A percentile compares a stretch with the other conserved stretches of the same genome.
These are phyloP conservation scores for Calonectria pseudoreteaudii DNA, from an alignment of 2,329 filamentous ascomycete species.

Conservation along the genomic window DNA sequence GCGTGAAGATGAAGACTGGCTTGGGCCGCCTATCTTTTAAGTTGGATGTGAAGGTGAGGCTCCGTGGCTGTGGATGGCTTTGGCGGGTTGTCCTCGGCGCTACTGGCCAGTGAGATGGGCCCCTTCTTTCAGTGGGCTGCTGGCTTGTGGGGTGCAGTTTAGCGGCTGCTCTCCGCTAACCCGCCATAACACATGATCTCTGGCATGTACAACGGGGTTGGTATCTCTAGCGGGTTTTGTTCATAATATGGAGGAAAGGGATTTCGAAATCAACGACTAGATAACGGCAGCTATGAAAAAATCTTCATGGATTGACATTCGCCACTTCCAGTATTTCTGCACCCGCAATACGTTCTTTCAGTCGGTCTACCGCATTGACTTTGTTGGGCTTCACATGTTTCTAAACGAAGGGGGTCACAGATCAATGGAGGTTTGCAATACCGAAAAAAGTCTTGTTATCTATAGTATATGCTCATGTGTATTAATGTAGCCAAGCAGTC, in stretches of 20 bases:
- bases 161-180: neutral
- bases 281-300: neutral
- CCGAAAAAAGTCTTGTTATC: neutral
- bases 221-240: neutral
- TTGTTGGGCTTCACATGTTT: neutral
- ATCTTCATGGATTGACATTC: neutral
- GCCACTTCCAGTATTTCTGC: neutral
- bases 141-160: slow-evolving; percentile 11
- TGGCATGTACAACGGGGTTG: neutral
- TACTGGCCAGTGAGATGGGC: slow-evolving; percentile 18
- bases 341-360: neutral
- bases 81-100: slow-evolving; percentile 19
- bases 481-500: neutral
- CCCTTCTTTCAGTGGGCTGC: neutral
- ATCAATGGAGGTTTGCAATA: neutral
- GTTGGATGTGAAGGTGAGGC: slow-evolving; percentile 30
- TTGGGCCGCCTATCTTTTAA: slow-evolving; percentile 26
- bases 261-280: neutral
- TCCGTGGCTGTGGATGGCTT: slow-evolving; percentile 24
- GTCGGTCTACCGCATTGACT: neutral
- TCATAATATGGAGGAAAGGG: too few species aligned
- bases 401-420: neutral
- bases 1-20: slow-evolving; percentile 21
- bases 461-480: neutral
- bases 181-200: slow-evolving; percentile 14